phyloP scores from a whole-genome alignment of 2,329 filamentous ascomycete genomes.

The Thelonectria discophora region DNA sequence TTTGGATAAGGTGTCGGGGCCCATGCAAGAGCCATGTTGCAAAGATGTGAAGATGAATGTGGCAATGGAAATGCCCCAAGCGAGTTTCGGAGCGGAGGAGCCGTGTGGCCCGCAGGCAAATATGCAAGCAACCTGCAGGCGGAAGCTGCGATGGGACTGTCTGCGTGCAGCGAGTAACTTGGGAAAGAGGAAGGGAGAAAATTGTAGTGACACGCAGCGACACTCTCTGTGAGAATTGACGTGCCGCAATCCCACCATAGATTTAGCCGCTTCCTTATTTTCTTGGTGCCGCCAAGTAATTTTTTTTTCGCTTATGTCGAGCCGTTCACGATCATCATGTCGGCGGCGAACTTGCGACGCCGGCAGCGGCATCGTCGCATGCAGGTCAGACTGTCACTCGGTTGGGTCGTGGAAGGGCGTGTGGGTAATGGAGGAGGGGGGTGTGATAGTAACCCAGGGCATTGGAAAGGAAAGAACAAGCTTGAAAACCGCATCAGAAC shows the following conservation, averaged over 20 bases:
- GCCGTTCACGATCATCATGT: background rate
- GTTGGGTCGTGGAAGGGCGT: background rate
- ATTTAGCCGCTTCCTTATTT: background rate
- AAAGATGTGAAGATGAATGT: constrained; percentile 25
- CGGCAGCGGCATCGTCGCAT: background rate
- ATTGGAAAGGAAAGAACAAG: background rate
- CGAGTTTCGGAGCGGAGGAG: constrained; percentile 21
- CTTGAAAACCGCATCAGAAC: background rate
- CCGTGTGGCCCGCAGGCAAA: background rate
- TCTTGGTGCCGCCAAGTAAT: background rate
- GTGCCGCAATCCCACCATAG: background rate
- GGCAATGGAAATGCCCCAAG: constrained; percentile 18
- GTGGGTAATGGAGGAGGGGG: background rate
- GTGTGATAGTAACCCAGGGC: background rate
- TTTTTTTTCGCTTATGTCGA: too few relatives aligned
- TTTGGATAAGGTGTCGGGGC: constrained; percentile 1
- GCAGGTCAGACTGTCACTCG: background rate
- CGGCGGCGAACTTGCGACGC: constrained; percentile 4
- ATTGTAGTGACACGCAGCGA: background rate
- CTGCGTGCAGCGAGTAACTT: background rate
- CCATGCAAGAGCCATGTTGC: constrained; percentile 4
- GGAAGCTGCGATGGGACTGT: background rate
- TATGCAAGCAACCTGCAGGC: constrained; percentile 12
- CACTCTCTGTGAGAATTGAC: background rate
- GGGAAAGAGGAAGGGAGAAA: background rate